These are phyloP conservation scores for Knufia petricola DNA, from an alignment of 2,329 filamentous ascomycete species.

Conservation along the genomic window DNA sequence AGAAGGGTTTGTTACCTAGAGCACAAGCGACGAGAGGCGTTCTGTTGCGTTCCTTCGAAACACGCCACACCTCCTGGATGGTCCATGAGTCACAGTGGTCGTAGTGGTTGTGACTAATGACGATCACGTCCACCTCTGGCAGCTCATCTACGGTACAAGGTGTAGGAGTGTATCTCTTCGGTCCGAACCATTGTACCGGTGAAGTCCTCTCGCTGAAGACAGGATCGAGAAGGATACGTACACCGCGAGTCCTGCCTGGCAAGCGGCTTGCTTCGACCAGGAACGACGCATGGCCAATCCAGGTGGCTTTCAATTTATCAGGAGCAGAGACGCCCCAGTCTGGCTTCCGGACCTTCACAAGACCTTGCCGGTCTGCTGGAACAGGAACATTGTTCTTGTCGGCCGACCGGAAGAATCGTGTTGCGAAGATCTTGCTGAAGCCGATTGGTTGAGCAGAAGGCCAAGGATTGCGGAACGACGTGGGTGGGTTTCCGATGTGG, in stretches of 20 bases:
- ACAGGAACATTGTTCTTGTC: slow-evolving; percentile 38
- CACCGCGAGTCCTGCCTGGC: slow-evolving; percentile 26
- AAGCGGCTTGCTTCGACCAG: slow-evolving; percentile 34
- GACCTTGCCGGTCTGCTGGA: slow-evolving; percentile 30
- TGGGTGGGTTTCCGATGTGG: slow-evolving; percentile 34
- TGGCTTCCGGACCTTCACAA: slow-evolving; percentile 32
- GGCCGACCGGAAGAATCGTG: slow-evolving; percentile 16
- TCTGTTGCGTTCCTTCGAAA: background rate
- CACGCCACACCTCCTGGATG: slow-evolving; percentile 24
- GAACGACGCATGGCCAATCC: slow-evolving; percentile 45
- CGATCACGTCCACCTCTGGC: slow-evolving; percentile 42
- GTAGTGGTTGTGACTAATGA: slow-evolving; percentile 49
- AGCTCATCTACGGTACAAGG: slow-evolving; percentile 42
- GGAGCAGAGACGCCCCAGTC: slow-evolving; percentile 8
- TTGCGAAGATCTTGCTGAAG: slow-evolving; percentile 28
- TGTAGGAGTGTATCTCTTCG: slow-evolving; percentile 43
- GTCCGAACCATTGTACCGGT: slow-evolving; percentile 39
- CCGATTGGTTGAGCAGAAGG: slow-evolving; percentile 27
- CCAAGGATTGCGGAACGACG: slow-evolving; percentile 43
- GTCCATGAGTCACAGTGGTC: slow-evolving; percentile 45
- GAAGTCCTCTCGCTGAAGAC: slow-evolving; percentile 44
- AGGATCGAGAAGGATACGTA: slow-evolving; percentile 44
- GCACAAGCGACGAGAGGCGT: slow-evolving; percentile 6
- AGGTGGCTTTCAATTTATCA: slow-evolving; percentile 35
- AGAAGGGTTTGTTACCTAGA: slow-evolving; percentile 75